Evolutionary conservation across 495 filamentous ascomycete genomes (phyloP).

Genomic region (Hypoxylon intermedium): DNA sequence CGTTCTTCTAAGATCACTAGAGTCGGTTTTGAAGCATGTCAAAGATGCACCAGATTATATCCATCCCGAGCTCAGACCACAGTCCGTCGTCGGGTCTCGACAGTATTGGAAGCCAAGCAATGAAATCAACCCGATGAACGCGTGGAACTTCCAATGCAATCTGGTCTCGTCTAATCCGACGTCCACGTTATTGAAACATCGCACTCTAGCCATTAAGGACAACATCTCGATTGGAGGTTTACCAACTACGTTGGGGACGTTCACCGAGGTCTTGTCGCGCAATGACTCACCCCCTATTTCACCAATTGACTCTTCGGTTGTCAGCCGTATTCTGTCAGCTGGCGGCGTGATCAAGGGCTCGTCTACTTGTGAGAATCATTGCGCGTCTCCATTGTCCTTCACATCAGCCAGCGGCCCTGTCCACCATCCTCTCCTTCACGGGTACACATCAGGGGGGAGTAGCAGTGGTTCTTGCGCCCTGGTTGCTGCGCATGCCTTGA

Average conservation of each 20-base stretch:
- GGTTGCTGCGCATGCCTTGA: constrained; percentile 9
- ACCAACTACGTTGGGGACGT: constrained; percentile 15
- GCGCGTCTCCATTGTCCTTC: constrained; percentile 16
- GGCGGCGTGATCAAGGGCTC: constrained; percentile 10
- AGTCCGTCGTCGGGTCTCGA: constrained; percentile 17
- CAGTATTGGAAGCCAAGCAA: constrained; percentile 36
- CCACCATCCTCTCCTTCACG: constrained; percentile 13
- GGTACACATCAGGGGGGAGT: constrained; percentile 14
- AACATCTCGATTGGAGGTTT: constrained; percentile 19
- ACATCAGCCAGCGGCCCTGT: constrained; percentile 16
- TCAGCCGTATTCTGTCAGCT: constrained; percentile 10
- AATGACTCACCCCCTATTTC: constrained; percentile 3
- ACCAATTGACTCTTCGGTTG: constrained; percentile 12
- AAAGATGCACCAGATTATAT: constrained; percentile 41
- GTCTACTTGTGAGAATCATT: constrained; percentile 18
- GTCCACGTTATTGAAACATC: constrained; percentile 1
- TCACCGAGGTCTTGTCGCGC: constrained; percentile 8
- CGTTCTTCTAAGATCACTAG: constrained; percentile 40
- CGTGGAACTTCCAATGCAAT: constrained; percentile 44
- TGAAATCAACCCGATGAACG: constrained; percentile 43
- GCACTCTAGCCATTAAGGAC: constrained; percentile 11
- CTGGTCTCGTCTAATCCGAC: constrained; percentile 32
- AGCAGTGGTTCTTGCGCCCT: constrained; percentile 14
- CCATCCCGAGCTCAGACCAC: constrained; percentile 35
- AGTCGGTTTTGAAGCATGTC: constrained; percentile 34